Base-by-base conservation (phyloP, 306 rosid genomes). In the Castanopsis chinensis region DNA sequence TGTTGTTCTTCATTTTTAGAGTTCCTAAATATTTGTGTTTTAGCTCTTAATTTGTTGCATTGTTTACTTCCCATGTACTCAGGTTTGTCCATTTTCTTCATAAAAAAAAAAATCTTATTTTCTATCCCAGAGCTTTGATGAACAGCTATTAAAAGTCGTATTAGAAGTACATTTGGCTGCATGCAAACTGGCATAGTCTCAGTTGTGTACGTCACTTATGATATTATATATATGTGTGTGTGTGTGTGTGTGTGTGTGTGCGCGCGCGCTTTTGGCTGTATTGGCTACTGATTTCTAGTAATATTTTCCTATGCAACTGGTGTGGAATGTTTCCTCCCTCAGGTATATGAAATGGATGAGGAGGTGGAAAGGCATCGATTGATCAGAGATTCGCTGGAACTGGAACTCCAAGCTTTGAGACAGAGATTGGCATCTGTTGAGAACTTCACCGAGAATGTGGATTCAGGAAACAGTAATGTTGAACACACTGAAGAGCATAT, bases 321-420 rank as follows among this genome's bases (percentile, higher is more conserved):
- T 33, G 33, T 14, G 10, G 23, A 30, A 33, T 64, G 73, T 54
- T 70, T 82, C 75, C 59, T 59, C 79, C 79, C 30, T 54, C 81
- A 91, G 99, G 98, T 89, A 71, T 75, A 78, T 84, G 98, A 91
- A 83, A 90, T 95, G 99, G 87, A 92, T 85, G 91, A 86, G 77
- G 98, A 92, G 86, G 98, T 91, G 41, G 92, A 85, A 83, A 86
- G 89, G 73, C 91, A 92, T 82, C 95, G 89, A 69, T 79, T 83
- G 68, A 89, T 88, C 76, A 90, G 87, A 86, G 94, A 91, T 73
- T 88, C 97, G 12, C 88, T 95, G 12, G 97, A 91, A 82, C 72
- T 77, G 81, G 97, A 95, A 81, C 93, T 90, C 69, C 91, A 90
- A 76, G 79, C 87, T 74, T 87, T 95, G 78, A 87, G 87, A 78